A percentile compares a stretch with the other conserved stretches of the same genome.
phyloP scores from a whole-genome alignment of 2,329 filamentous ascomycete species.

The Aspergillus carbonarius region DNA sequence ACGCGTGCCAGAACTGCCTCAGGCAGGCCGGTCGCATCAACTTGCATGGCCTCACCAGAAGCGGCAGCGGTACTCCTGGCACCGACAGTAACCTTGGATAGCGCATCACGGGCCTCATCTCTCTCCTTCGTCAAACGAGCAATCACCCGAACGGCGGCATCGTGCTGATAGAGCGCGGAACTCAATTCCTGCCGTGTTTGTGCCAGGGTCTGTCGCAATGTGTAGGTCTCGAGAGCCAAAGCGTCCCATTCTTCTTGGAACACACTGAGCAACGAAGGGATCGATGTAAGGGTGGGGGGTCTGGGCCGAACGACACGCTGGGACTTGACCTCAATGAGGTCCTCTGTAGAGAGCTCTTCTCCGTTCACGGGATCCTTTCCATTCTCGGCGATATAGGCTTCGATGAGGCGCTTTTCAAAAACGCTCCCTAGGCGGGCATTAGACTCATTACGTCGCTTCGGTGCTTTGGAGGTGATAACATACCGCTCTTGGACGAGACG shows the following conservation, averaged over 20 bases:
- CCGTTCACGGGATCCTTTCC: constrained; percentile 88
- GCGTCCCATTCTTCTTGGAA: constrained; percentile 99
- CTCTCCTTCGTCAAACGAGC: constrained; percentile 85
- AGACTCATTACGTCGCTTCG: constrained; percentile 23
- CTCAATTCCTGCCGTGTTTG: constrained; percentile 92
- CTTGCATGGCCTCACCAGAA: constrained; percentile 82
- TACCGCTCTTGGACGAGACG: constrained; percentile 90
- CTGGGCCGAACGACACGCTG: constrained; percentile 81
- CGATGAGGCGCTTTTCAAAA: constrained; percentile 92
- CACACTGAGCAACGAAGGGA: constrained; percentile 86
- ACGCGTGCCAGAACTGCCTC: constrained; percentile 70
- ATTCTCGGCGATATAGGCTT: constrained; percentile 90
- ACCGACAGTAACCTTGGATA: constrained; percentile 79
- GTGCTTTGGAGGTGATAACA: constrained; percentile 34
- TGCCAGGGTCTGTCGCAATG: constrained; percentile 81
- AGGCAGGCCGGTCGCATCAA: constrained; percentile 77
- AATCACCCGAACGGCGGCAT: constrained; percentile 94
- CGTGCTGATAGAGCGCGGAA: constrained; percentile 92
- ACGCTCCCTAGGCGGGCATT: constrained; percentile 64
- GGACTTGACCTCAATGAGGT: constrained; percentile 84
- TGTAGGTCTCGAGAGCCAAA: constrained; percentile 86
- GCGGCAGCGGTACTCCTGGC: constrained; percentile 45
- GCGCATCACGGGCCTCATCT: constrained; percentile 85
- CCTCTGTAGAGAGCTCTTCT: constrained; percentile 77
- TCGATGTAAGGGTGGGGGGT: constrained; percentile 91